A percentile compares a stretch with the other conserved stretches of the same genome.
These are phyloP conservation scores for Achaetomium macrosporum DNA, from an alignment of 2,329 filamentous ascomycete species.

Conservation along the genomic window DNA sequence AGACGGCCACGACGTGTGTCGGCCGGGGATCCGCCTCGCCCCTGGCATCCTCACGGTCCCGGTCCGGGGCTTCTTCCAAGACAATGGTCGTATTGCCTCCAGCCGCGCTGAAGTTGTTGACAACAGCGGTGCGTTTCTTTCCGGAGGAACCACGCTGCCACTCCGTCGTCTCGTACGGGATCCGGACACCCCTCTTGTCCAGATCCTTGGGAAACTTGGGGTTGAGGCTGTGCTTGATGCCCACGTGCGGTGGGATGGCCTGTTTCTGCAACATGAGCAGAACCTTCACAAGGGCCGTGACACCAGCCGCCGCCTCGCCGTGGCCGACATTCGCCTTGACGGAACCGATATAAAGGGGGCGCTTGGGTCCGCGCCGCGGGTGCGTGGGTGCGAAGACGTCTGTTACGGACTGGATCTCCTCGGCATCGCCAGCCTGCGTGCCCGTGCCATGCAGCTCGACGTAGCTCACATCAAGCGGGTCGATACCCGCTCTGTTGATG, in stretches of 20 bases:
- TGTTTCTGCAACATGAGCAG: conserved; percentile 19
- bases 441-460: conserved; percentile 89
- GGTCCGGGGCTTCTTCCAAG: conserved; percentile 54
- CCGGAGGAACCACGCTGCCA: background rate
- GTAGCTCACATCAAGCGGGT: conserved; percentile 72
- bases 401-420: conserved; percentile 74
- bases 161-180: background rate
- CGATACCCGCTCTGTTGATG: conserved; percentile 64
- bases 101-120: conserved; percentile 67
- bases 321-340: conserved; percentile 33
- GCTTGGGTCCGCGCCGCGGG: conserved; percentile 34
- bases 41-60: conserved; percentile 16
- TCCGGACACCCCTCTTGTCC: conserved; percentile 35
- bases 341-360: conserved; percentile 38
- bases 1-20: conserved; percentile 51
- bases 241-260: conserved; percentile 17
- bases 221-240: conserved; percentile 21
- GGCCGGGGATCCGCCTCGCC: conserved; percentile 54
- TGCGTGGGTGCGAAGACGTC: conserved; percentile 44
- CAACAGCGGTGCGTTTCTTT: conserved; percentile 37
- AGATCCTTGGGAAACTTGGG: conserved; percentile 24
- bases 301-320: conserved; percentile 19
- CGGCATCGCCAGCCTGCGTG: conserved; percentile 76
- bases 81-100: conserved; percentile 65
- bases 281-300: conserved; percentile 20